These are phyloP conservation scores for Hypoxylon perforatum DNA, from an alignment of 495 filamentous ascomycete species.

Conservation along the genomic window DNA sequence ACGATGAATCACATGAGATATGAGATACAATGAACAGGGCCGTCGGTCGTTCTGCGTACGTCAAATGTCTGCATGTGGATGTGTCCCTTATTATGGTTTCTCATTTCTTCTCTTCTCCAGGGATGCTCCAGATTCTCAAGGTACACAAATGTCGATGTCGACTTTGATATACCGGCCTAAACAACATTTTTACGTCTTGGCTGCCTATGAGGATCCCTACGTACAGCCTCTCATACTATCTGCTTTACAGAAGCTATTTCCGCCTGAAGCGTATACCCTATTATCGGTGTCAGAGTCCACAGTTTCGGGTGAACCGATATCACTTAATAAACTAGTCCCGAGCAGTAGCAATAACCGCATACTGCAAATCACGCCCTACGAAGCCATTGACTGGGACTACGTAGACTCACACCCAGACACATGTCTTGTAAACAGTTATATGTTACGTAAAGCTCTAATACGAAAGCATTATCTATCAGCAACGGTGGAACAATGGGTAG, in stretches of 20 bases:
- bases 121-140: constrained; percentile 27
- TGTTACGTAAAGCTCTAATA: constrained; percentile 97
- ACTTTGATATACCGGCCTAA: constrained; percentile 43
- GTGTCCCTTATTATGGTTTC: constrained; percentile 24
- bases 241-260: constrained; percentile 73
- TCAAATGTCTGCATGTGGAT: constrained; percentile 21
- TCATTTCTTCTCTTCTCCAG: constrained; percentile 38
- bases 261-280: constrained; percentile 50
- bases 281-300: constrained; percentile 36
- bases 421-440: constrained; percentile 80
- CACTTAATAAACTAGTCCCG: constrained; percentile 46
- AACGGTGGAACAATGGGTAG: constrained; percentile 81
- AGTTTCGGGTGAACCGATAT: constrained; percentile 39
- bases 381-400: constrained; percentile 83
- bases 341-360: constrained; percentile 57
- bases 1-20: constrained; percentile 10
- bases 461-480: constrained; percentile 91
- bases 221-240: constrained; percentile 83
- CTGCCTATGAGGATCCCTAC: constrained; percentile 87
- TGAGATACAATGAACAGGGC: constrained; percentile 47
- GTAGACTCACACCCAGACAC: constrained; percentile 68
- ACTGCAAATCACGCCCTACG: constrained; percentile 89
- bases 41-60: constrained; percentile 17
- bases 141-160: constrained; percentile 27
- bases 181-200: constrained; percentile 72